Base-by-base conservation (phyloP, 129 eudicot species). In the Flaveria brownii region DNA sequence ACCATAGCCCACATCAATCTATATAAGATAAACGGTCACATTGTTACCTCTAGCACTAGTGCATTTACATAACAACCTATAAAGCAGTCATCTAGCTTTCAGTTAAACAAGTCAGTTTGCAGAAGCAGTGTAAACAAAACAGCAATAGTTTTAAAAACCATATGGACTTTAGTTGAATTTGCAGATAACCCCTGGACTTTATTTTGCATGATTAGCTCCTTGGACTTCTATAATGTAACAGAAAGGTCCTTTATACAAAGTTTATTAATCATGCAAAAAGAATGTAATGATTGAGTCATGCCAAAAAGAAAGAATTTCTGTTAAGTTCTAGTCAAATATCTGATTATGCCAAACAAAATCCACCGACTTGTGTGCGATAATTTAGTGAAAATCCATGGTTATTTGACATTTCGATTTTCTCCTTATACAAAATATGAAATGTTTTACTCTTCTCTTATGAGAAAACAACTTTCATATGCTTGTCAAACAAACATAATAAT, bases 401-500 rank as follows among this genome's bases (percentile, higher is more conserved):
- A 20, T 56, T 18, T 1, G 13, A 18, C 62, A 56, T 16, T 56
- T 30, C 4, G 36, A 30, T 30, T 30, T 30, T 60, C n/a, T 9
- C 39, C 8, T 12, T 72, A 11, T 30, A 52, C 23, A 72, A 54
- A 54, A 30, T 72, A 72, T n/a, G 76, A 52, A 3, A 9, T 15
- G 39, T 15, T 60, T 17, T 56, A 10, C 14, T 10, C n/a, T 60
- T 25, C 66, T 63, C 13, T 43, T 63, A 16, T 63, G 45, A 15
- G 69, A 63, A 63, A 30, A 60, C 39, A 23, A 25, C 9, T 60
- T 59, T 12, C 17, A 14, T 77, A 55, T 59, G 49, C 26, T 59
- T 76, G 26, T 60, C 54, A 57, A 72, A 61, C 57, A 68, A 57
- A 42, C 23, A 13, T 68, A 71, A 78, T 49, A 43, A 51, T 62